phyloP scores from a whole-genome alignment of 495 filamentous ascomycete species.

The Hamigera avellanea region DNA sequence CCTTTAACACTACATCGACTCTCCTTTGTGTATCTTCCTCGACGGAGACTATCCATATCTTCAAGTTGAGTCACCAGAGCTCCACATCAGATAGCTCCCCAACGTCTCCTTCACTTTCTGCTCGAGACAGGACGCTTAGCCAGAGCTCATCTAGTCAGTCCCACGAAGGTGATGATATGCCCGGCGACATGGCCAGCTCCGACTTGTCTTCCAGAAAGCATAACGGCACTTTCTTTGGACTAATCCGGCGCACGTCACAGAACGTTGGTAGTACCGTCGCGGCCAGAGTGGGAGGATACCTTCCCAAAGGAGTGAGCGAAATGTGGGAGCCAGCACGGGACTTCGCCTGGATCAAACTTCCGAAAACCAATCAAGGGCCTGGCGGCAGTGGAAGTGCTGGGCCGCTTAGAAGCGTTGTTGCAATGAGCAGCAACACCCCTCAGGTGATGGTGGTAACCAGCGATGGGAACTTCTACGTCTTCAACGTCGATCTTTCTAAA shows the following conservation, averaged over 20 bases:
- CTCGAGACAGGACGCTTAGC: slow-evolving; percentile 28
- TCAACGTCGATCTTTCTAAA: slow-evolving; percentile 86
- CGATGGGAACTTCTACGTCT: slow-evolving; percentile 90
- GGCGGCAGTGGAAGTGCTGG: slow-evolving; percentile 27
- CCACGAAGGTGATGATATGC: slow-evolving; percentile 24
- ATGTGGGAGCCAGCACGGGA: slow-evolving; percentile 96
- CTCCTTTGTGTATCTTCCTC: slow-evolving; percentile 91
- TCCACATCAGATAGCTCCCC: slow-evolving; percentile 19
- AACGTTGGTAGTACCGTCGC: slow-evolving; percentile 85
- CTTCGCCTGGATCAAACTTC: slow-evolving; percentile 92
- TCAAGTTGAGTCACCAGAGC: slow-evolving; percentile 51
- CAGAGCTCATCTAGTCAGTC: slow-evolving; percentile 24
- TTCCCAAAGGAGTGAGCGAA: slow-evolving; percentile 84
- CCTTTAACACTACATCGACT: slow-evolving; percentile 91
- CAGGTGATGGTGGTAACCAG: slow-evolving; percentile 98
- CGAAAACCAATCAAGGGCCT: slow-evolving; percentile 39
- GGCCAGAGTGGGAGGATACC: slow-evolving; percentile 78
- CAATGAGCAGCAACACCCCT: slow-evolving; percentile 84
- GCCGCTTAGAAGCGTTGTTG: slow-evolving; percentile 73
- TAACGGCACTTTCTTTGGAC: slow-evolving; percentile 66
- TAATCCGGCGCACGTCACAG: slow-evolving; percentile 94
- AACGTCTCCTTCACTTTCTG: slow-evolving; percentile 18
- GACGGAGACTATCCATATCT: slow-evolving; percentile 95
- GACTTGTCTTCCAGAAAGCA: slow-evolving; percentile 34
- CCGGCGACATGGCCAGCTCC: slow-evolving; percentile 16